Base-by-base conservation (phyloP, 306 rosid species). In the Chamaecrista fasciculata region DNA sequence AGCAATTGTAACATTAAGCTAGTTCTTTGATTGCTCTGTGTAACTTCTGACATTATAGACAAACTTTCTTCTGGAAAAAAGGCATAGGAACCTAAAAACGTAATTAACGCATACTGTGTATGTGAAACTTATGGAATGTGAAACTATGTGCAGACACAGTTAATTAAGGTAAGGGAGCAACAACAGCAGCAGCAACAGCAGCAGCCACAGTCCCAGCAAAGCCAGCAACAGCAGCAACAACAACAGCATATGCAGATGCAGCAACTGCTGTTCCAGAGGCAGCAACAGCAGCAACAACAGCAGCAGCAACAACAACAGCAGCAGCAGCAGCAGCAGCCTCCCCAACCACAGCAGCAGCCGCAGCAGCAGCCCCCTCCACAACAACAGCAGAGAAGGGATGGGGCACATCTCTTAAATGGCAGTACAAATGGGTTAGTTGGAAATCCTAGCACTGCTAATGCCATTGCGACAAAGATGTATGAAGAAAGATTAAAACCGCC, bases 401-500 rank as follows among this genome's bases (percentile, higher is more conserved):
- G 96, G 71, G 81, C 91, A 57, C 99, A 88, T 79, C 88, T 88
- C 70, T 53, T 91, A 60, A 94, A 94, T 81, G 97, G 97, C 39
- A 76, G 79, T 66, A 47, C 96, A 12, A 94, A 94, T 55, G 99
- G 99, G 62, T 88, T 94, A 67, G 91, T 82, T 67, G 96, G 95
- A 74, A 91, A 86, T 67, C 80, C 96, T 11, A 86, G 89, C 70
- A 88, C 97, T 26, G 99, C 97, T 67, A 94, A 85, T 89, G 96
- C 95, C 9, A 20, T 94, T 74, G 99, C 99, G 33, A 82, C 96
- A 40, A 94, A 91, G 85, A 86, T 94, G 99, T 91, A 91, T 0
- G 99, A 91, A 84, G 99, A 94, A 28, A 82, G 91, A 75, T 79
- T 94, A 67, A 94, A 91, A 81, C 81, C 84, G 71, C 99, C 99